A percentile compares a stretch with the other conserved stretches of the same genome.
phyloP scores from a whole-genome alignment of 2,329 filamentous ascomycete genomes.

The Aaosphaeria arxii region DNA sequence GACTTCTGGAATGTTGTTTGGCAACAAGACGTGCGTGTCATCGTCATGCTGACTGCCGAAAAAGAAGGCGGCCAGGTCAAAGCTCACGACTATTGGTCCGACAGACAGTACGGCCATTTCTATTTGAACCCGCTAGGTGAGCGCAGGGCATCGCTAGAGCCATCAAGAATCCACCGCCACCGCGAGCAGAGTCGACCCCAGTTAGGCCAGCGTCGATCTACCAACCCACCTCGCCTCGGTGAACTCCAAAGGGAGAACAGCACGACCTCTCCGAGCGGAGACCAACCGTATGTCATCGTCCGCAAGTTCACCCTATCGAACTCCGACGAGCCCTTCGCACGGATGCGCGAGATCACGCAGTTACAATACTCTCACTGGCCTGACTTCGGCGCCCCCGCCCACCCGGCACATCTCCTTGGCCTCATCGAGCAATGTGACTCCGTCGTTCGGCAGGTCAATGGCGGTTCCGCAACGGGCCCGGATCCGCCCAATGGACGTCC shows the following conservation, averaged over 20 bases:
- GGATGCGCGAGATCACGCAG: slow-evolving; percentile 89
- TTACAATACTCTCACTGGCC: slow-evolving; percentile 96
- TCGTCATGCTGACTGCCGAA: slow-evolving; percentile 96
- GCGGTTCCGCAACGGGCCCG: slow-evolving; percentile 56
- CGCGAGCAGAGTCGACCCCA: slow-evolving; percentile 33
- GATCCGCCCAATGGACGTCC: slow-evolving; percentile 56
- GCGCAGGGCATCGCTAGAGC: slow-evolving; percentile 74
- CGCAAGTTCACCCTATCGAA: slow-evolving; percentile 86
- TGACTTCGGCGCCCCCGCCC: slow-evolving; percentile 89
- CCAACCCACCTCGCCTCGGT: slow-evolving; percentile 28
- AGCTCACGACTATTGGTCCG: slow-evolving; percentile 90
- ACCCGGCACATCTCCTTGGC: slow-evolving; percentile 80
- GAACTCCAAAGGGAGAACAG: slow-evolving; percentile 23
- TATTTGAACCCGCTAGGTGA: slow-evolving; percentile 76
- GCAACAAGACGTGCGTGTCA: slow-evolving; percentile 92
- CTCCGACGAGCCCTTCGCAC: slow-evolving; percentile 71
- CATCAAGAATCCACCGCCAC: slow-evolving; percentile 49
- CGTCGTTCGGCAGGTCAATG: slow-evolving; percentile 51
- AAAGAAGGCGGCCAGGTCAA: slow-evolving; percentile 91
- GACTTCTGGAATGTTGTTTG: slow-evolving; percentile 98
- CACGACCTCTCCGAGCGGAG: slow-evolving; percentile 39
- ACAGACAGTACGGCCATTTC: slow-evolving; percentile 73
- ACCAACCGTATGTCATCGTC: slow-evolving; percentile 74
- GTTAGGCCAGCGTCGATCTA: slow-evolving; percentile 33
- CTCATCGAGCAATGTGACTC: slow-evolving; percentile 89